Conservation (phyloP, 108 stramenopile species). For the Pseudonitzschia delicatissima region DNA sequence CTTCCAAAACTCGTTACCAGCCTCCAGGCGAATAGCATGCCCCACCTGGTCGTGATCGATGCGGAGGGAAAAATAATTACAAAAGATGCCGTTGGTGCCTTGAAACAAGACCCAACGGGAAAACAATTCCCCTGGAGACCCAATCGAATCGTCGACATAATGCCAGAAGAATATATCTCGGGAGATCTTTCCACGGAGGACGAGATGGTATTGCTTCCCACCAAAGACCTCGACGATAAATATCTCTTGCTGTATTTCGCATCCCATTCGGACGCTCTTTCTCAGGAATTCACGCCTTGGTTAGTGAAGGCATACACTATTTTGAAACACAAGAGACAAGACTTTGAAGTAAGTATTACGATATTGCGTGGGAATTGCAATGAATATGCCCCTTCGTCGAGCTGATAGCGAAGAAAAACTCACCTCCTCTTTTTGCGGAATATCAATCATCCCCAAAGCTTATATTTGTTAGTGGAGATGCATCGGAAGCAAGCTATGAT, state of each 20-base stretch:
- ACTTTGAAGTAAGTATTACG: conserved; percentile 59
- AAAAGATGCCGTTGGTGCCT: conserved; percentile 36
- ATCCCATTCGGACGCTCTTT: conserved; percentile 48
- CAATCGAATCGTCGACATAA: conserved; percentile 41
- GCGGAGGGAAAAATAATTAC: conserved; percentile 42
- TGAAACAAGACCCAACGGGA: conserved; percentile 42
- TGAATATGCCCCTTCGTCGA: too few species aligned
- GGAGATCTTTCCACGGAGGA: neutral
- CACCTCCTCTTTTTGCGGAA: too few species aligned
- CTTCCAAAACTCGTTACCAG: conserved; percentile 26
- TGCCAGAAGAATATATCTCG: conserved; percentile 32
- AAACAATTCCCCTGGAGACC: conserved; percentile 60
- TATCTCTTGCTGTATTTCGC: conserved; percentile 50
- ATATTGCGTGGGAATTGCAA: too few species aligned
- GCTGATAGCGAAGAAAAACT: too few species aligned
- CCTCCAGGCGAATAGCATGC: conserved; percentile 44
- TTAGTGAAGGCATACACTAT: conserved; percentile 56
- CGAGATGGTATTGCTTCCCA: conserved; percentile 13
- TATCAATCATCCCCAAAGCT: conserved; percentile 40
- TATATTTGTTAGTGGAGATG: conserved; percentile 75
- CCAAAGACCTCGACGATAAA: conserved; percentile 42
- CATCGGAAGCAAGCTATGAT: conserved; percentile 50
- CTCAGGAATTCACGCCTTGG: conserved; percentile 61
- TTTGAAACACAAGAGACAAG: conserved; percentile 48
- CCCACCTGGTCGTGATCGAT: conserved; percentile 52